Evolutionary conservation across 495 filamentous ascomycete species (phyloP).

Genomic region (Achaetomiella virescens): DNA sequence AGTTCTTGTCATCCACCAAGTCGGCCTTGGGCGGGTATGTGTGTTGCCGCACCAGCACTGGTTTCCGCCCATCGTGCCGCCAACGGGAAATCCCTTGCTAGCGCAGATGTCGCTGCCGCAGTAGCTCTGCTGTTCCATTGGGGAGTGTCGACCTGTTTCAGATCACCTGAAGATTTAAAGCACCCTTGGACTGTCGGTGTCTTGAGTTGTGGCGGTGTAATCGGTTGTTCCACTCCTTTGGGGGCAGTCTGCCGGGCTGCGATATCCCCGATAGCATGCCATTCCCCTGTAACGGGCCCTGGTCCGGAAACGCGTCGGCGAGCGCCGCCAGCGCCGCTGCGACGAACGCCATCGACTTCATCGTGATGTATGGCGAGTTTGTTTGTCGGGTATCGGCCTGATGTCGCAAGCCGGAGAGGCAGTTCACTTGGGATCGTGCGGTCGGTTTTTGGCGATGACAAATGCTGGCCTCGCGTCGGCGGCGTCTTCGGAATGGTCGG

Average conservation of each 20-base stretch:
- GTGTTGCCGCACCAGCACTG: conserved; percentile 58
- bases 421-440: background rate
- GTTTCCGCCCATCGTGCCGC: conserved; percentile 16
- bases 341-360: conserved; percentile 23
- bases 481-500: background rate
- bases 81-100: conserved; percentile 3
- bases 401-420: background rate
- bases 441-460: background rate
- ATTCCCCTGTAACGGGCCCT: background rate
- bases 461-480: conserved; percentile 1
- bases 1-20: conserved; percentile 44
- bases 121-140: conserved; percentile 14
- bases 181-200: conserved; percentile 23
- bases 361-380: conserved; percentile 8
- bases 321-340: conserved; percentile 16
- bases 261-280: background rate
- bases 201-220: background rate
- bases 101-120: conserved; percentile 20
- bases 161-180: conserved; percentile 23
- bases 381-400: background rate
- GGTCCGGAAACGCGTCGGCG: conserved; percentile 16
- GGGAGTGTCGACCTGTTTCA: background rate
- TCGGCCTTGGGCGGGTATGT: conserved; percentile 44
- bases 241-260: background rate
- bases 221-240: conserved; percentile 11